Evolutionary conservation across 2,329 filamentous ascomycete genomes (phyloP).

Genomic region (Neonectria faginata): DNA sequence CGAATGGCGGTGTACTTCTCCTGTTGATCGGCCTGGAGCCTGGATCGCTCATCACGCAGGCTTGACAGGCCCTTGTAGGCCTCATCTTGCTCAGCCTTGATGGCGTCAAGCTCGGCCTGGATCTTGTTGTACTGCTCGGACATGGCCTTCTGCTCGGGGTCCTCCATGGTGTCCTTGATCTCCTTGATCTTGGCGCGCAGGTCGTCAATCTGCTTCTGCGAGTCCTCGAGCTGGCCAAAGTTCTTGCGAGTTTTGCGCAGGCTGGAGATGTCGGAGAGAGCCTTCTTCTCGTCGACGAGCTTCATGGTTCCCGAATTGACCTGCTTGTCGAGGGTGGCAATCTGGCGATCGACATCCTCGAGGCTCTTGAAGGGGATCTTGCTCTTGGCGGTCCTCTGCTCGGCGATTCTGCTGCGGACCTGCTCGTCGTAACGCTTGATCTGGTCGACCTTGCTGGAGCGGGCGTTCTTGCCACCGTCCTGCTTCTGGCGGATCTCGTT

Average conservation of each 20-base stretch:
- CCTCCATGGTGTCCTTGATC: conserved; percentile 88
- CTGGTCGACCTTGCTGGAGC: conserved; percentile 83
- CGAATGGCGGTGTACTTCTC: conserved; percentile 85
- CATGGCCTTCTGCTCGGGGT: conserved; percentile 89
- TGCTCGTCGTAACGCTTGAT: conserved; percentile 93
- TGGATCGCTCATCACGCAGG: conserved; percentile 86
- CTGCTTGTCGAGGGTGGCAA: conserved; percentile 82
- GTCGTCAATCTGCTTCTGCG: conserved; percentile 90
- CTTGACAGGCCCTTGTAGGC: conserved; percentile 88
- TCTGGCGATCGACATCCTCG: conserved; percentile 88
- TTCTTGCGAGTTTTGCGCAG: conserved; percentile 91
- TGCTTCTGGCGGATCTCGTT: conserved; percentile 89
- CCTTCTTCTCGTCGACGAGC: conserved; percentile 97
- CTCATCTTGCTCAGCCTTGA: conserved; percentile 93
- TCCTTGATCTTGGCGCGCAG: conserved; percentile 88
- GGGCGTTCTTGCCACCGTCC: conserved; percentile 85
- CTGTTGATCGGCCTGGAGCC: conserved; percentile 86
- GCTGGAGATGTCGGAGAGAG: conserved; percentile 82
- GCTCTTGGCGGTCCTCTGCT: conserved; percentile 87
- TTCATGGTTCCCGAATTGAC: conserved; percentile 93
- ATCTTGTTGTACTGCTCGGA: conserved; percentile 88
- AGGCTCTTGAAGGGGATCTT: conserved; percentile 87
- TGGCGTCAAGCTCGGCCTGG: conserved; percentile 86
- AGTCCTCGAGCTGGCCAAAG: conserved; percentile 85
- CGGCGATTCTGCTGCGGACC: conserved; percentile 83